Evolutionary conservation across 768 basidiomycete species (phyloP).

Genomic region (Lentinula aciculospora): DNA sequence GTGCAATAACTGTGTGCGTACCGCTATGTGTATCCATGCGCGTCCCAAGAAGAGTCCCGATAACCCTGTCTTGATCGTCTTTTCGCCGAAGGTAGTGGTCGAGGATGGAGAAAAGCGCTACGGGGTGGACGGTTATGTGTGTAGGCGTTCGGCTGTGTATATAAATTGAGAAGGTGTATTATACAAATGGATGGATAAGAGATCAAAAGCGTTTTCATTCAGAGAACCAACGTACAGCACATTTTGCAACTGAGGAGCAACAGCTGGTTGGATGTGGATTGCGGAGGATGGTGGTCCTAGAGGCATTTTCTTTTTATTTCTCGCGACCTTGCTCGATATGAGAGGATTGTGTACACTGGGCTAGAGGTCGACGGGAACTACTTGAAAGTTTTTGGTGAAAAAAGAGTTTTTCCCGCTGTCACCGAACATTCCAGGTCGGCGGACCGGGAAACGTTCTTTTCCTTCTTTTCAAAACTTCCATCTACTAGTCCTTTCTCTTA

Average conservation of each 20-base stretch:
- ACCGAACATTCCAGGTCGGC: slow-evolving; percentile 24
- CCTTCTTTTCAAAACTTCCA: too few species aligned
- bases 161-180: too few species aligned
- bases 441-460: too few species aligned
- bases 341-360: too few species aligned
- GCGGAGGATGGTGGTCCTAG: slow-evolving; percentile 45
- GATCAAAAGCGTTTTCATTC: slow-evolving; percentile 7
- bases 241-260: slow-evolving; percentile 24
- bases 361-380: too few species aligned
- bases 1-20: too few species aligned
- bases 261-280: slow-evolving; percentile 36
- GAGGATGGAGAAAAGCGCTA: slow-evolving; percentile 90
- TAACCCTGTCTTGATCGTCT: slow-evolving; percentile 79
- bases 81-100: slow-evolving; percentile 93
- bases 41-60: slow-evolving; percentile 89
- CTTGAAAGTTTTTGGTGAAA: background rate
- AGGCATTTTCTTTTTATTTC: too few species aligned
- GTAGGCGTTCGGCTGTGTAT: slow-evolving; percentile 52
- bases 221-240: slow-evolving; percentile 27
- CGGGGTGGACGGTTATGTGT: slow-evolving; percentile 81
- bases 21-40: slow-evolving; percentile 50
- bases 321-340: too few species aligned
- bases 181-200: background rate
- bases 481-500: too few species aligned
- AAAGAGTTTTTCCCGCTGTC: slow-evolving; percentile 26